Percentiles rank a stretch among this genome's conserved stretches.
phyloP scores from a whole-genome alignment of 306 rosid genomes.

The Quercus variabilis region DNA sequence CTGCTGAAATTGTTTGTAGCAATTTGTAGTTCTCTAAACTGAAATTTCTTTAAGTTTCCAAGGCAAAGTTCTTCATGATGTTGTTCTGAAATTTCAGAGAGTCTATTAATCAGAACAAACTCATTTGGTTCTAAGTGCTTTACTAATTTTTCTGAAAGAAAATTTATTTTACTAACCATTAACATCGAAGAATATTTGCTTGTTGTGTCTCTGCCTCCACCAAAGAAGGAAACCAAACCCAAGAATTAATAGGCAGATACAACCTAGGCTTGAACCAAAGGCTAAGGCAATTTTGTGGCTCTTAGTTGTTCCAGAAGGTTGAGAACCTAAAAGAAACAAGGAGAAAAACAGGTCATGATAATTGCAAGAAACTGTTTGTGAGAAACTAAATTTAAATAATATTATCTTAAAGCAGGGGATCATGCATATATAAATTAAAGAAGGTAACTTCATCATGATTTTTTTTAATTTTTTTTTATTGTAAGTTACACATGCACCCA shows the following conservation, averaged over 20 bases:
- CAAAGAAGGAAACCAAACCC: conserved; percentile 82
- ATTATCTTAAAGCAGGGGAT: conserved; percentile 5
- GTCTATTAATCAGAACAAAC: not conserved
- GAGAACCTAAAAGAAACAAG: conserved; percentile 42
- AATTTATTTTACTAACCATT: conserved; percentile 53
- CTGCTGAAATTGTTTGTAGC: conserved; percentile 91
- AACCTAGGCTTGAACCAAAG: conserved; percentile 78
- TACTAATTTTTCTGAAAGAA: not conserved
- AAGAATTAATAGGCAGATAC: conserved; percentile 62
- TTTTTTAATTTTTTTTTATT: no score
- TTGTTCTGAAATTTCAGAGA: conserved; percentile 52
- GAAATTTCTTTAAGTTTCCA: conserved; percentile 81
- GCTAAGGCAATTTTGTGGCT: conserved; percentile 76
- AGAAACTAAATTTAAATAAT: not conserved
- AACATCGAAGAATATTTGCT: conserved; percentile 85
- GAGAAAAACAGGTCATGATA: not conserved
- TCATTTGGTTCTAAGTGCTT: not conserved
- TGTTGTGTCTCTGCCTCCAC: conserved; percentile 82
- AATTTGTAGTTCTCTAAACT: conserved; percentile 83
- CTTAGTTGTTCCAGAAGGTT: conserved; percentile 48
- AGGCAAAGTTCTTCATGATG: conserved; percentile 70
- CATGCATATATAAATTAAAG: not conserved
- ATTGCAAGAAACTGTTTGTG: not conserved
- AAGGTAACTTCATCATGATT: no score
- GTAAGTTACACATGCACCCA: not conserved